A percentile compares a stretch with the other conserved stretches of the same genome.
These are phyloP conservation scores for Tremellales sp. DNA, from an alignment of 1,284 basidiomycete genomes.

Conservation along the genomic window DNA sequence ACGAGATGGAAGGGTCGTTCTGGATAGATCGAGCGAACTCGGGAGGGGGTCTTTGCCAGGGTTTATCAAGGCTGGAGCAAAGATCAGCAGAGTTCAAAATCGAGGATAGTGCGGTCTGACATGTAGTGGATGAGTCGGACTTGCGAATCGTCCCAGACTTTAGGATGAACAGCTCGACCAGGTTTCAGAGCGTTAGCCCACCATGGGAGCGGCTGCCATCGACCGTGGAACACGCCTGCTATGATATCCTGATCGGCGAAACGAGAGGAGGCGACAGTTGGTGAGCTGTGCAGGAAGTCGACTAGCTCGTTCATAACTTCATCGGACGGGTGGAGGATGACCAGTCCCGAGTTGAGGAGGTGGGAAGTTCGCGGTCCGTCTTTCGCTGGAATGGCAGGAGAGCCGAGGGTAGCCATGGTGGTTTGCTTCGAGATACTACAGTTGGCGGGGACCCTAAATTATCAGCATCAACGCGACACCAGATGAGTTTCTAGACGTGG, in stretches of 20 bases:
- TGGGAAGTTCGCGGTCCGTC: conserved; percentile 65
- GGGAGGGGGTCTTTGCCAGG: conserved; percentile 36
- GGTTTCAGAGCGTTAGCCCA: conserved; percentile 53
- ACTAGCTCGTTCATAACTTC: conserved; percentile 56
- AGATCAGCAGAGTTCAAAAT: too few species aligned
- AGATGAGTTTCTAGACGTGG: background rate
- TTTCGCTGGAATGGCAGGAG: conserved; percentile 49
- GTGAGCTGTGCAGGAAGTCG: conserved; percentile 63
- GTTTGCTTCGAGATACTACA: conserved; percentile 71
- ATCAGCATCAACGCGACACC: conserved; percentile 1
- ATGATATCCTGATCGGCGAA: conserved; percentile 95
- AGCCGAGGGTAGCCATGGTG: conserved; percentile 54
- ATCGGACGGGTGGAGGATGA: conserved; percentile 69
- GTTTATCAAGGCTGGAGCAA: conserved; percentile 42
- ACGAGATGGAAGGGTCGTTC: conserved; percentile 2
- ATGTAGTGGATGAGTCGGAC: conserved; percentile 49
- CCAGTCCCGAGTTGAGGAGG: conserved; percentile 82
- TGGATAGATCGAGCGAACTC: conserved; percentile 4
- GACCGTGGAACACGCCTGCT: conserved; percentile 67
- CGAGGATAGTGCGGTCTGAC: conserved; percentile 28
- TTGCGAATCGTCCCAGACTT: conserved; percentile 49
- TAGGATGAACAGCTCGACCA: conserved; percentile 42
- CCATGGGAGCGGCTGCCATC: conserved; percentile 50
- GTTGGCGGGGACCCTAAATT: conserved; percentile 76
- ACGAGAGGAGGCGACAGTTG: conserved; percentile 63